Evolutionary conservation across 148 eudicot genomes (phyloP), one percentile per base, ranked within the genome.

Genomic region (Chenopodium suecicum): DNA sequence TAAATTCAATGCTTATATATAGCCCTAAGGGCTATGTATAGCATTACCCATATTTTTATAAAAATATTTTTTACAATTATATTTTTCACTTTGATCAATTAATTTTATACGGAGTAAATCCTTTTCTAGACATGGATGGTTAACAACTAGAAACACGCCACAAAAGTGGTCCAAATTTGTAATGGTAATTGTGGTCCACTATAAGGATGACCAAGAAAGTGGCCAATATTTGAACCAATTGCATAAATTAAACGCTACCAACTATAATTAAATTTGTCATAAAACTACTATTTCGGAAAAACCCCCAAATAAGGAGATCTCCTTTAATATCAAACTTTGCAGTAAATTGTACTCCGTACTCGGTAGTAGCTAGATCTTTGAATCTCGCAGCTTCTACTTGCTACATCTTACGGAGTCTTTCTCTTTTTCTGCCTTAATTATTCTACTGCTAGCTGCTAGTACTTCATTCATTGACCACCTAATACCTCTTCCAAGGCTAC

Each of bases 141-240:
- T 67, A 50, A 62, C 22, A 63, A 77, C 64, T 52, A 16, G n/a
- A 74, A 25, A 11, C 75, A 69, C 60, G 46, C 52, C 54, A 68
- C 44, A 71, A 80, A 56, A 74, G 76, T 80, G 82, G 76, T 72
- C 82, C 76, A 79, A 70, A 50, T 31, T 11, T 29, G 66, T 62
- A 31, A 19, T 29, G 77, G 79, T 25, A 17, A 29, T 47, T 19
- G 48, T 76, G 80, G 80, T 70, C 80, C 75, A 17, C 46, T 20
- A 41, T 41, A 27, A 73, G 70, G 64, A 82, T 41, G 75, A 52
- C 65, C 41, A 77, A 47, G 12, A 25, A 46, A 77, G 58, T 54
- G 75, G 50, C 62, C 54, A 58, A 82, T 13, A 19, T 77, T 69
- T 69, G 29, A 56, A 65, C 74, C 71, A 64, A 44, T 14, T 70